Conservation (phyloP, 306 rosid genomes). For the Canavalia gladiata region DNA sequence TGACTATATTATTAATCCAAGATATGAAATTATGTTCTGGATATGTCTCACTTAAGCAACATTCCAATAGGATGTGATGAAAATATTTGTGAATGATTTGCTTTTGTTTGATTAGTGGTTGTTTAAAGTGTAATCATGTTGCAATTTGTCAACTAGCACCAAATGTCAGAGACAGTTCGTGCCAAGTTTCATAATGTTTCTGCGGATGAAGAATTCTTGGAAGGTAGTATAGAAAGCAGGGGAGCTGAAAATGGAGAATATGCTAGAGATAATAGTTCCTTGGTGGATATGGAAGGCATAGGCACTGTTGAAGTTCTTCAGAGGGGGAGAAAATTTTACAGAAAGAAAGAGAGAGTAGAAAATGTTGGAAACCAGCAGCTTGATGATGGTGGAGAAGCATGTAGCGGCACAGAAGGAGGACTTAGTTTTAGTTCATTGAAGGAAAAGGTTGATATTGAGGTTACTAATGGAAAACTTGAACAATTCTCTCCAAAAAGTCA, state of each 20-base stretch:
- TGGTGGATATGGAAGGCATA: constrained; percentile 67
- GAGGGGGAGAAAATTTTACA: constrained; percentile 62
- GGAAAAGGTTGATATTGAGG: constrained; percentile 67
- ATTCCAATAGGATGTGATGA: constrained; percentile 48
- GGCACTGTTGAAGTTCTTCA: constrained; percentile 63
- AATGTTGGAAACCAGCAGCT: constrained; percentile 58
- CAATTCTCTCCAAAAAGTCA: constrained; percentile 59
- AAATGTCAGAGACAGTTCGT: constrained; percentile 53
- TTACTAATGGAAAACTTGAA: constrained; percentile 63
- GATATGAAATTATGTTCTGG: constrained; percentile 23
- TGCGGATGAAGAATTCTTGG: constrained; percentile 65
- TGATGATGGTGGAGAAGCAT: constrained; percentile 92
- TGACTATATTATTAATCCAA: constrained; percentile 36
- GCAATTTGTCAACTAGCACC: constrained; percentile 55
- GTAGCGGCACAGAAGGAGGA: constrained; percentile 92
- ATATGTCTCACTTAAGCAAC: constrained; percentile 38
- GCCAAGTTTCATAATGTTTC: constrained; percentile 60
- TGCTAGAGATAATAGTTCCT: constrained; percentile 66
- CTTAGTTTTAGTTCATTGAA: constrained; percentile 56
- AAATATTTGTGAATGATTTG: constrained; percentile 50
- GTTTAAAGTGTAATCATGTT: constrained; percentile 37
- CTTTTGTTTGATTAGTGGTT: constrained; percentile 44
- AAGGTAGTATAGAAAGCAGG: constrained; percentile 71
- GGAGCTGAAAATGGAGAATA: constrained; percentile 81
- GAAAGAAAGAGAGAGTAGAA: constrained; percentile 69